Evolutionary conservation across 371 early-diverging fungal species (phyloP), one percentile per base, ranked within the genome.

Genomic region (Apophysomyces elegans): DNA sequence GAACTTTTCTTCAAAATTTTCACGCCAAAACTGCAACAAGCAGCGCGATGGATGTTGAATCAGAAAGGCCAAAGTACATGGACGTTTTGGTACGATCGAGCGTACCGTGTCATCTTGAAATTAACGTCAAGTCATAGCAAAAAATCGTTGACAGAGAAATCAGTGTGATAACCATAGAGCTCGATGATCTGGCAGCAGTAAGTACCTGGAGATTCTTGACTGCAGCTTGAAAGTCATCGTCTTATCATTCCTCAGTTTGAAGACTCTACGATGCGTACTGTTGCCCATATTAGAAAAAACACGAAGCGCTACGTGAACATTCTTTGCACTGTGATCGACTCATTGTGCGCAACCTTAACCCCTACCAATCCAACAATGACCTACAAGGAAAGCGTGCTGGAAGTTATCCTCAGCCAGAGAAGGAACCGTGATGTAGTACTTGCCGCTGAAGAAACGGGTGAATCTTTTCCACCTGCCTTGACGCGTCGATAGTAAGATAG

Each of bases 341-440:
- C 59, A 0, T 26, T 77, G 5, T 66, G 67, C 18, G 18, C 62
- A 4, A 56, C 18, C 8, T 67, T 95, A 61, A 82, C 95, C 59
- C 95, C 97, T 1, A 78, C 74, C 58, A 79, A 80, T 41, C 79
- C 83, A 62, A 82, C 91, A 65, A 84, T 93, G 47, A 80, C 76
- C 36, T 87, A 90, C 32, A 86, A 88, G n/a, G 91, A 91, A 54
- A 87, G 89, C 64, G 95, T 95, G 2, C 75, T 96, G 26, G 96
- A 97, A 66, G 96, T 97, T 16, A 89, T 98, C 65, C 87, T 96
- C 71, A 86, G 86, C 62, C 96, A 96, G 57, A 85, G 98, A 60
- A 84, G 84, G 65, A 88, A 86, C 63, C 88, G 91, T 58, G 94
- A 96, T 71, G 72, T 76, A 59, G 78, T 75, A 54, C 78, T 72